Base-by-base conservation (phyloP, 2,329 filamentous ascomycete species). In the Fusarium austroafricanum region DNA sequence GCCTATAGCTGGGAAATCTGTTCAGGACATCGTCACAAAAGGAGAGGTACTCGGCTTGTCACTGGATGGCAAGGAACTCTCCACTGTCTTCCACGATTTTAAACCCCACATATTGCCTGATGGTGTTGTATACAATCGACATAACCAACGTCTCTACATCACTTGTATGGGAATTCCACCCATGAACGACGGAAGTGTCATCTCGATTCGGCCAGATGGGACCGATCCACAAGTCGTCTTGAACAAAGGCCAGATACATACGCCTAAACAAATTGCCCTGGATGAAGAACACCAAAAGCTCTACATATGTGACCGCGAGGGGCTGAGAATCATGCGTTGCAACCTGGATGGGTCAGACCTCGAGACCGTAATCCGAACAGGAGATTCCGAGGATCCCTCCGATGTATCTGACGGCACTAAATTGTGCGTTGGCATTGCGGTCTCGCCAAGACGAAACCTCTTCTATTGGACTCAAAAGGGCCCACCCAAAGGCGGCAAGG, bases 381-480 rank as follows among this genome's bases (percentile, higher is more conserved):
- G 11, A 37, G n/a, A 40, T 14, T 40, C 5, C 5, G 17, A 37
- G 21, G 18, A 9, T 3, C 20, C 9, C 20, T 26, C 31, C 1
- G 31, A 49, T 8, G 37, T 21, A 3, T 7, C n/a, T 10, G 26
- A 31, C n/a, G 9, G 14, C 17, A 44, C 12, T 5, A 28, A 44
- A 15, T 75, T 85, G 85, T 87, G 84, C 55, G 86, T 89, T 10
- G 87, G 87, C 2, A 80, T 90, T 38, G 74, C 83, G 0, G 78
- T 89, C 0, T 81, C 82, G 5, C 75, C 76, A 0, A 60, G 73
- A 1, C 75, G 76, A 2, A 79, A 80, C 15, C 80, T 82, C 40
- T 78, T 89, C 44, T 89, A 85, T 78, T 90, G 87, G 87, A 86
- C 84, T 0, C 87, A 89, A 51, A 89, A 89, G 68, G 87, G 87